Conservation (phyloP, 2,329 filamentous ascomycete species). For the Scorias spongiosa region DNA sequence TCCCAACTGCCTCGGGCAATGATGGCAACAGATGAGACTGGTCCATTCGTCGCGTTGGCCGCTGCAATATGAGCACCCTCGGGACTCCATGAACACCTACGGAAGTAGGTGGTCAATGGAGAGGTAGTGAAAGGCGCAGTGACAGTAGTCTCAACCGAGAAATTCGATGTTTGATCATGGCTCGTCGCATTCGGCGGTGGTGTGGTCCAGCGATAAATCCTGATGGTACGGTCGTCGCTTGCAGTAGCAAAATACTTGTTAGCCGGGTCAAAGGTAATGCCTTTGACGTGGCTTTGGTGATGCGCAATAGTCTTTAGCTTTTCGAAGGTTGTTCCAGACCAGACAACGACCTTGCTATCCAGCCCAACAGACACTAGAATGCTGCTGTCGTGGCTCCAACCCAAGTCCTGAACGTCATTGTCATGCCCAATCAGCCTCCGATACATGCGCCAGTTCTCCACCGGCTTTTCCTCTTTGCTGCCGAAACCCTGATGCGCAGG, state of each 20-base stretch:
- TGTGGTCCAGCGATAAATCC: conserved; percentile 88
- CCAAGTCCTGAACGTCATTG: conserved; percentile 95
- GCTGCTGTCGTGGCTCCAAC: conserved; percentile 92
- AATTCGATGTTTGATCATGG: conserved; percentile 94
- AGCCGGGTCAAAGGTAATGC: conserved; percentile 93
- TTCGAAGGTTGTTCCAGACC: conserved; percentile 96
- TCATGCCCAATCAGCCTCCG: conserved; percentile 90
- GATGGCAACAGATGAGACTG: conserved; percentile 92
- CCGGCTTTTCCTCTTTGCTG: conserved; percentile 73
- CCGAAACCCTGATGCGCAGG: conserved; percentile 66
- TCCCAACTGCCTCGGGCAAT: conserved; percentile 88
- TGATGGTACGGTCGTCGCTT: conserved; percentile 91
- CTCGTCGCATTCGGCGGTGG: conserved; percentile 81
- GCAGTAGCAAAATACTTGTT: conserved; percentile 99
- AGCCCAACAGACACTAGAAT: conserved; percentile 90
- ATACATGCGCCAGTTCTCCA: conserved; percentile 96
- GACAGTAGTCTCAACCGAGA: conserved; percentile 86
- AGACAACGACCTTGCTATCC: conserved; percentile 95
- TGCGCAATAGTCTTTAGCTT: conserved; percentile 87
- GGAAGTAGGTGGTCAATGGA: conserved; percentile 90
- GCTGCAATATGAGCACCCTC: conserved; percentile 95
- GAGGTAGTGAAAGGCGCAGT: conserved; percentile 75
- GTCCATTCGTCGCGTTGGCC: conserved; percentile 91
- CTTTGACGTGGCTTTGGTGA: conserved; percentile 96
- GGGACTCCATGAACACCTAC: conserved; percentile 92